A percentile compares a stretch with the other conserved stretches of the same genome.
phyloP scores from a whole-genome alignment of 192 early-diverging fungal genomes.

The Rhizoclosmatium sp. region DNA sequence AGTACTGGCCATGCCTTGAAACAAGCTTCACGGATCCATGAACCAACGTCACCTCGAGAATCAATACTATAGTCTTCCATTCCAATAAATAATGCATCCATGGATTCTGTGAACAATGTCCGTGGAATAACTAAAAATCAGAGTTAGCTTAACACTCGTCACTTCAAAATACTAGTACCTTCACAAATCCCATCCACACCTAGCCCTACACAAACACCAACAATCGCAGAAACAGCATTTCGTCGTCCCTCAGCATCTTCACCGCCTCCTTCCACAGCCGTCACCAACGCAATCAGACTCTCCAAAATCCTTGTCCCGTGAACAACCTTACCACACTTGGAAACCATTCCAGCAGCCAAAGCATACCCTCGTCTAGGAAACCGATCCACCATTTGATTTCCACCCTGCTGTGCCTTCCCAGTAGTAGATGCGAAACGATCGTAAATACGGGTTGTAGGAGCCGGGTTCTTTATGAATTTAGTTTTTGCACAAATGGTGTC shows the following conservation, averaged over 20 bases:
- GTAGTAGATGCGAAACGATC: not conserved
- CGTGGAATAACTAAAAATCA: slow-evolving; percentile 14
- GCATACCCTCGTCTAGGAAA: slow-evolving; percentile 68
- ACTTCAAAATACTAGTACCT: not conserved
- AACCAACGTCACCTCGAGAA: slow-evolving; percentile 94
- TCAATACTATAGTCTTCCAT: slow-evolving; percentile 88
- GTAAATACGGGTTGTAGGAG: not conserved
- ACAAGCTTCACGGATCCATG: slow-evolving; percentile 83
- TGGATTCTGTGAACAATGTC: slow-evolving; percentile 48
- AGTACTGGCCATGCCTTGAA: slow-evolving; percentile 60
- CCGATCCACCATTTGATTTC: slow-evolving; percentile 39
- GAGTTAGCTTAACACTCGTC: not conserved
- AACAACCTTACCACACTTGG: slow-evolving; percentile 27
- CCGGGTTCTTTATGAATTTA: not conserved
- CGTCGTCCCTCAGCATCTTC: slow-evolving; percentile 74
- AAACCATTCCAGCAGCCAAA: slow-evolving; percentile 67
- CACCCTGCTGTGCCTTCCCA: not conserved
- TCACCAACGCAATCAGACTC: slow-evolving; percentile 29
- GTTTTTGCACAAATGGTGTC: not conserved
- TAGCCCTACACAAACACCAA: slow-evolving; percentile 15
- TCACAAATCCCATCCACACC: slow-evolving; percentile 10
- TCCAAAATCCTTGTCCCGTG: slow-evolving; percentile 39
- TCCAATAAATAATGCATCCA: slow-evolving; percentile 66
- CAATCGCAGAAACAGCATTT: slow-evolving; percentile 70
- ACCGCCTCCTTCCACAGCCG: slow-evolving; percentile 45